Evolutionary conservation across 495 filamentous ascomycete genomes (phyloP).

Genomic region (Delitschia confertaspora): DNA sequence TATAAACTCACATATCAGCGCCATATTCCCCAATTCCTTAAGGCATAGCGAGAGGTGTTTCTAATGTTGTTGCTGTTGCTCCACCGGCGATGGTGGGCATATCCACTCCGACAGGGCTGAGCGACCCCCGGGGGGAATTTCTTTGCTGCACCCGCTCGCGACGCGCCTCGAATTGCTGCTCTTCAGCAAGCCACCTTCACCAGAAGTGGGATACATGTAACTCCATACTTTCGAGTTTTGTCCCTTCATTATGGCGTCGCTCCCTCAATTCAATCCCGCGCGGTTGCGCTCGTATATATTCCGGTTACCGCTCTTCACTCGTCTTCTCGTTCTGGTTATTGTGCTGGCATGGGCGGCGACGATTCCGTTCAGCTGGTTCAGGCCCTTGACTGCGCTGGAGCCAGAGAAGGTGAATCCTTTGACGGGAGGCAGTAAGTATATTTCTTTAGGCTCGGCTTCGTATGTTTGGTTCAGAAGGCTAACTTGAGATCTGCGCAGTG

Average conservation of each 20-base stretch:
- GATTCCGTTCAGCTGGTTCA: constrained; percentile 48
- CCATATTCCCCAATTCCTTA: constrained; percentile 9
- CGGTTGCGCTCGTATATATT: constrained; percentile 57
- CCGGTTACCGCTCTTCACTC: constrained; percentile 81
- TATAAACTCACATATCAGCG: constrained; percentile 21
- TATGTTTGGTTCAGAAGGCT: constrained; percentile 58
- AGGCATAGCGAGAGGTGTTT: no score
- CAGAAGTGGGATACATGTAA: no score
- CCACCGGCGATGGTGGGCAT: constrained; percentile 1
- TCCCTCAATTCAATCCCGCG: constrained; percentile 31
- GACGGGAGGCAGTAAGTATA: constrained; percentile 66
- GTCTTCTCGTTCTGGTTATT: constrained; percentile 60
- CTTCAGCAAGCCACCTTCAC: no score
- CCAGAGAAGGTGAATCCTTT: constrained; percentile 63
- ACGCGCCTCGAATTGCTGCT: no score
- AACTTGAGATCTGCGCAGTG: constrained; percentile 49
- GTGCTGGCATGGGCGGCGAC: constrained; percentile 57
- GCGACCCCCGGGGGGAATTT: no score
- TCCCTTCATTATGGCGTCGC: constrained; percentile 24
- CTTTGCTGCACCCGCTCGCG: no score
- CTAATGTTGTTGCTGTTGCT: constrained; percentile 15
- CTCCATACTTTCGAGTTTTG: neutral
- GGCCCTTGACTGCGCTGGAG: constrained; percentile 71
- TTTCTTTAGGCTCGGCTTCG: constrained; percentile 7
- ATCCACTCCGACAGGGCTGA: neutral